phyloP scores from a whole-genome alignment of 2,329 filamentous ascomycete species.

The Ophioceras dolichostomum region DNA sequence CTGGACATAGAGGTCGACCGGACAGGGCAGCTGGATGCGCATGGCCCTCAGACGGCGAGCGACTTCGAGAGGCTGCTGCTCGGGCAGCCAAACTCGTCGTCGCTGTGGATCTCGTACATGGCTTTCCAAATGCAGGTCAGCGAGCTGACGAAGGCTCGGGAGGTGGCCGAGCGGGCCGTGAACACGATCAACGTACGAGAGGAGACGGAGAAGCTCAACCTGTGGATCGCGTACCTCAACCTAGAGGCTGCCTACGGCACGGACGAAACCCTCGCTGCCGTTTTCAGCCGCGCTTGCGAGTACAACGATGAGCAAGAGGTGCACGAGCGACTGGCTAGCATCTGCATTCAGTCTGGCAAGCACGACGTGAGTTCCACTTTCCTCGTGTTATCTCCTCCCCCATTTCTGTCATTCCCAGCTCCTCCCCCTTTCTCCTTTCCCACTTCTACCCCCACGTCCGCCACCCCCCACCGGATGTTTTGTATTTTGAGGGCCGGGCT shows the following conservation, averaged over 20 bases:
- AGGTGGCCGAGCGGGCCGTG: constrained; percentile 81
- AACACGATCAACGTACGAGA: constrained; percentile 85
- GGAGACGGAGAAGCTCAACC: constrained; percentile 83
- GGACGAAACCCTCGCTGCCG: constrained; percentile 68
- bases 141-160: constrained; percentile 77
- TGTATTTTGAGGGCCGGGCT: not conserved
- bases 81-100: constrained; percentile 83
- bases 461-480: not conserved
- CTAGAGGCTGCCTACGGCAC: constrained; percentile 83
- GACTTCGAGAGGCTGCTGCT: constrained; percentile 92
- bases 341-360: constrained; percentile 88
- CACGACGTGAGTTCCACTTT: constrained; percentile 48
- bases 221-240: constrained; percentile 92
- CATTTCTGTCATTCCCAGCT: too few relatives aligned
- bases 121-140: constrained; percentile 92
- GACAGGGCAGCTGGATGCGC: constrained; percentile 81
- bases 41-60: constrained; percentile 77
- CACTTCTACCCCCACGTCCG: not conserved
- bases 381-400: too few relatives aligned
- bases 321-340: constrained; percentile 79
- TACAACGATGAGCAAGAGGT: constrained; percentile 89
- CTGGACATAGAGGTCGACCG: constrained; percentile 70
- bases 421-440: not conserved
- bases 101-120: constrained; percentile 96
- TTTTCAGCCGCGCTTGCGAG: constrained; percentile 86